Evolutionary conservation across 1,139 yeast species (phyloP).

Genomic region (Geotrichum bryndzae): DNA sequence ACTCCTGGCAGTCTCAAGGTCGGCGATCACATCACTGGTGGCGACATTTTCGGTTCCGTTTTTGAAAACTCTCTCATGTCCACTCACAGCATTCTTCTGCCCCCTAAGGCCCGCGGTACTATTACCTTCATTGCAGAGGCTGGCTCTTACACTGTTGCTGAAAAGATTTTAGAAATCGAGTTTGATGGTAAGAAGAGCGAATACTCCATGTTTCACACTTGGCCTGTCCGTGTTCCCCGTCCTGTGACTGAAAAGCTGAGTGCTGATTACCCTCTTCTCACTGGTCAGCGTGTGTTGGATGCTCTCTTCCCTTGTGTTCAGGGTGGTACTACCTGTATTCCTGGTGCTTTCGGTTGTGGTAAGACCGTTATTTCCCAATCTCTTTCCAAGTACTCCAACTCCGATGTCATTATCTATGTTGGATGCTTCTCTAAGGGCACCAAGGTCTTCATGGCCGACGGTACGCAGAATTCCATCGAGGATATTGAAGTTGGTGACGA

Average conservation of each 20-base stretch:
- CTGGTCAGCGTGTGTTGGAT: constrained; percentile 98
- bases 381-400: constrained; percentile 91
- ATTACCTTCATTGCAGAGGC: constrained; percentile 81
- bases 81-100: constrained; percentile 89
- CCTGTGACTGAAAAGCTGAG: constrained; percentile 91
- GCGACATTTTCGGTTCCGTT: constrained; percentile 91
- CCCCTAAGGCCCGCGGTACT: constrained; percentile 98
- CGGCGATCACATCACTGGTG: constrained; percentile 97
- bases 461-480: background rate
- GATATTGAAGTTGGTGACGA: background rate
- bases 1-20: constrained; percentile 72
- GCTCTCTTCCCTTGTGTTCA: constrained; percentile 98
- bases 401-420: constrained; percentile 90
- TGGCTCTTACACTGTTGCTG: constrained; percentile 88
- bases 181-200: constrained; percentile 78
- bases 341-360: constrained; percentile 99
- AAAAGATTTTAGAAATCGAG: constrained; percentile 84
- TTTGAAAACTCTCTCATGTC: constrained; percentile 87
- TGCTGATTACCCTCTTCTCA: constrained; percentile 89
- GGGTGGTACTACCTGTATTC: constrained; percentile 99
- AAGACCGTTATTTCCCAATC: constrained; percentile 98
- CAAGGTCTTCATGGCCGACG: background rate
- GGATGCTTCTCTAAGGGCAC: constrained; percentile 42
- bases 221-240: constrained; percentile 99
- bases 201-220: constrained; percentile 93